phyloP scores from a whole-genome alignment of 768 basidiomycete species.

The Collybiopsis luxurians region DNA sequence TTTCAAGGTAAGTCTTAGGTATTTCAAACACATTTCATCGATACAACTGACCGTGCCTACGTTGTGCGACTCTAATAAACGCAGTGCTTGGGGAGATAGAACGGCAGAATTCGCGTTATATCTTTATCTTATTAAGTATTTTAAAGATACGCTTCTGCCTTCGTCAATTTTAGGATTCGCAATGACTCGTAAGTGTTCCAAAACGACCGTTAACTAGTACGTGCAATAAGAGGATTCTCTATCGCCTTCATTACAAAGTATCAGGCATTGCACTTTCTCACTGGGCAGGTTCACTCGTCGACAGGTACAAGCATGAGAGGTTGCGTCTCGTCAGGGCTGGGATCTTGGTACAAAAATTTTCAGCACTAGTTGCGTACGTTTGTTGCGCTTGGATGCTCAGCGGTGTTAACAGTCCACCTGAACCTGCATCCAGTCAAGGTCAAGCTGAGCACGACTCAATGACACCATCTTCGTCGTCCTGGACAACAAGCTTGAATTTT shows the following conservation, averaged over 20 bases:
- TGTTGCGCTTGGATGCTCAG: conserved; percentile 26
- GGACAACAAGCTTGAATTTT: neutral
- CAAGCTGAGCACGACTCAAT: no score
- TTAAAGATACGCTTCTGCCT: conserved; percentile 36
- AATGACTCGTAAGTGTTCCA: conserved; percentile 23
- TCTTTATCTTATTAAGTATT: neutral
- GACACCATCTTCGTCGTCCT: no score
- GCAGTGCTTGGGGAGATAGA: conserved; percentile 3
- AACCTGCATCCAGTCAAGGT: no score
- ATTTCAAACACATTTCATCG: no score
- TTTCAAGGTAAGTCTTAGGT: neutral
- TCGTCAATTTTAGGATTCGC: conserved; percentile 47
- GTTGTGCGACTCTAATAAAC: no score
- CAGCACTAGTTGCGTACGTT: conserved; percentile 29
- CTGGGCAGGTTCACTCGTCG: conserved; percentile 40
- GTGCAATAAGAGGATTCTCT: no score
- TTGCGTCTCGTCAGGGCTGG: conserved; percentile 35
- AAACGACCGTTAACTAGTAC: neutral
- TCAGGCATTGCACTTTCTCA: conserved; percentile 24
- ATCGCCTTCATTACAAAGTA: no score
- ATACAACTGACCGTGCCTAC: no score
- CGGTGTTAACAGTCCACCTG: neutral
- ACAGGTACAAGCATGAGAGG: conserved; percentile 29
- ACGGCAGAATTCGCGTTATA: conserved; percentile 2
- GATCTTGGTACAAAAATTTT: conserved; percentile 39